Conservation (phyloP, 2,329 filamentous ascomycete species). For the Ascochyta viciae-villosae region DNA sequence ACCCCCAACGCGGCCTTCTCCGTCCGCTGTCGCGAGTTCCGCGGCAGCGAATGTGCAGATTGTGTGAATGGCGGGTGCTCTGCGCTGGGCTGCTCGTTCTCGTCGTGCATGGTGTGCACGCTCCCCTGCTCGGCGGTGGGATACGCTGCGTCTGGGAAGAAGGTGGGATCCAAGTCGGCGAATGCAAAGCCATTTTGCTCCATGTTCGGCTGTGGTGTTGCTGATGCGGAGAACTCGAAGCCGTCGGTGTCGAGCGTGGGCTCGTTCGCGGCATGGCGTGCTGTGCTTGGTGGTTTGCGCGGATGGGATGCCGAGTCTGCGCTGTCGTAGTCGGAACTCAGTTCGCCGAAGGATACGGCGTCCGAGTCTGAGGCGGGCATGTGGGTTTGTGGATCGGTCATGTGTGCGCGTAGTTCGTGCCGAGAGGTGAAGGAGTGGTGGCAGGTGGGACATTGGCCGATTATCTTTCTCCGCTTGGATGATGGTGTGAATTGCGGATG, state of each 20-base stretch:
- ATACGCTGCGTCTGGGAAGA: not conserved
- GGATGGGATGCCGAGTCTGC: not conserved
- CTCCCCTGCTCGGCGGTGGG: slow-evolving; percentile 4
- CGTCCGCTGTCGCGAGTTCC: not conserved
- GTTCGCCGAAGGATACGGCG: slow-evolving; percentile 16
- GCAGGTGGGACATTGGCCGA: slow-evolving; percentile 18
- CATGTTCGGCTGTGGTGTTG: not conserved
- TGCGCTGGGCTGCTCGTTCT: slow-evolving; percentile 5
- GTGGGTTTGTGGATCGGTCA: slow-evolving; percentile 12
- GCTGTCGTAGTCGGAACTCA: slow-evolving; percentile 11
- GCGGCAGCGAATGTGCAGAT: not conserved
- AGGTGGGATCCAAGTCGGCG: not conserved
- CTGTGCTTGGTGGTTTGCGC: not conserved
- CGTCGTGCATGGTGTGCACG: not conserved
- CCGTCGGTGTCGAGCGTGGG: slow-evolving; percentile 14
- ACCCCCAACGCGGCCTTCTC: slow-evolving; percentile 12
- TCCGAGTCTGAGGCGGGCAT: slow-evolving; percentile 11
- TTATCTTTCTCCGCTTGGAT: slow-evolving; percentile 6
- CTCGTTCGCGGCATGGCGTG: not conserved
- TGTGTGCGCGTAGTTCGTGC: slow-evolving; percentile 13
- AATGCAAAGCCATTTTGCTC: slow-evolving; percentile 4
- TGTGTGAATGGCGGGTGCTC: not conserved
- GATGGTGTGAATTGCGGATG: not conserved
- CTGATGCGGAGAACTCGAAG: slow-evolving; percentile 6
- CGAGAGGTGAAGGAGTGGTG: slow-evolving; percentile 8